These are phyloP conservation scores for Antarctomyces pellizariae DNA, from an alignment of 495 filamentous ascomycete genomes.

Conservation along the genomic window DNA sequence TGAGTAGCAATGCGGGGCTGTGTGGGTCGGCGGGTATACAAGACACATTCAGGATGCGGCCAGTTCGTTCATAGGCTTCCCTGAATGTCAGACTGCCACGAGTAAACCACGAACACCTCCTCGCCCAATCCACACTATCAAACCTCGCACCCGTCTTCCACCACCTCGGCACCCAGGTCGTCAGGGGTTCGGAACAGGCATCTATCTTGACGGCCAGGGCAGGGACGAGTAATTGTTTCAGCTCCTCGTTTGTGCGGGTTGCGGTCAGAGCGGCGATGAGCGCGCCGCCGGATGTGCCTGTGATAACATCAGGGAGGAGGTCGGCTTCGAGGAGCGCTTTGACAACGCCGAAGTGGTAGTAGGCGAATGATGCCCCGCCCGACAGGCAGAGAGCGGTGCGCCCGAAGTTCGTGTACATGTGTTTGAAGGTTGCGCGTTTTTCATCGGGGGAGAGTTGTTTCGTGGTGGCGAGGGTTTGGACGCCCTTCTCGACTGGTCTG, in stretches of 20 bases:
- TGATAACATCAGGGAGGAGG: conserved; percentile 78
- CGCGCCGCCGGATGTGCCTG: conserved; percentile 84
- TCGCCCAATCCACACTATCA: conserved; percentile 81
- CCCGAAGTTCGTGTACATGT: conserved; percentile 74
- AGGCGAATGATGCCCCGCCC: conserved; percentile 88
- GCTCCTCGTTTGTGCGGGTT: conserved; percentile 76
- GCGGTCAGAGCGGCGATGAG: conserved; percentile 73
- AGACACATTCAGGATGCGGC: conserved; percentile 80
- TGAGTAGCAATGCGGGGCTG: conserved; percentile 71
- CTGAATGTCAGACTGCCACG: conserved; percentile 78
- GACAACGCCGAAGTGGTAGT: conserved; percentile 88
- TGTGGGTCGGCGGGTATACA: conserved; percentile 96
- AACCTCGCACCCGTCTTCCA: conserved; percentile 85
- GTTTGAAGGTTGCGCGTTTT: conserved; percentile 69
- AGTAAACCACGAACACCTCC: conserved; percentile 66
- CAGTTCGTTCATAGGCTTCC: conserved; percentile 86
- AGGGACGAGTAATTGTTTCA: conserved; percentile 65
- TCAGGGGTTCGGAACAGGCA: conserved; percentile 58
- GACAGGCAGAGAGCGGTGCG: conserved; percentile 81
- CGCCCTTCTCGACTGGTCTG: conserved; percentile 27
- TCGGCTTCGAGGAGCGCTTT: conserved; percentile 76
- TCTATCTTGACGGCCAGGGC: conserved; percentile 64
- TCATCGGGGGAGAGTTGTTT: conserved; percentile 39
- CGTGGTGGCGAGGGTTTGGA: conserved; percentile 43
- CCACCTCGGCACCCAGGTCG: conserved; percentile 61